A percentile compares a stretch with the other conserved stretches of the same genome.
phyloP scores from a whole-genome alignment of 345 rosid genomes.

The Dipteronia sinensis region DNA sequence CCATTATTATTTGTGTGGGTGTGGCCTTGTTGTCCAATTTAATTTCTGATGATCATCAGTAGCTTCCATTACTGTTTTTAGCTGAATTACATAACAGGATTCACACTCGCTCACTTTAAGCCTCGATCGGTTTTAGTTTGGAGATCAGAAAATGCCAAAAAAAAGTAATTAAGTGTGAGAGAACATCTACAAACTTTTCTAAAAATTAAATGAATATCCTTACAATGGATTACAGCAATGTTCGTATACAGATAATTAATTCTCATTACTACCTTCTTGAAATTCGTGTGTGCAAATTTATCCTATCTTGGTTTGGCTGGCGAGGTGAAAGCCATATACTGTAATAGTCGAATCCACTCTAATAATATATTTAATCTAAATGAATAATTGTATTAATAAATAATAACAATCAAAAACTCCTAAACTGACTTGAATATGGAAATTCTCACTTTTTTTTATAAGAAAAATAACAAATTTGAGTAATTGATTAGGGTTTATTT shows the following conservation, averaged over 20 bases:
- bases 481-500: too few species aligned
- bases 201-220: too few species aligned
- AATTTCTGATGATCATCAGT: not conserved
- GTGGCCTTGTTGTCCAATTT: not conserved
- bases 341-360: too few species aligned
- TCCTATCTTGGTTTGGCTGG: not conserved
- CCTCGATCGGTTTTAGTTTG: not conserved
- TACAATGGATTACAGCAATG: not conserved
- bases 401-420: too few species aligned
- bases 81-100: not conserved
- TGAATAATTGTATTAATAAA: too few species aligned
- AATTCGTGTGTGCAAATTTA: not conserved
- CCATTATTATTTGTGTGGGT: not conserved
- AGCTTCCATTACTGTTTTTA: constrained; percentile 1
- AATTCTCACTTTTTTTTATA: too few species aligned
- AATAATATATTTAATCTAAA: too few species aligned
- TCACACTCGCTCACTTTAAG: not conserved
- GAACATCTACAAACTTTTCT: too few species aligned
- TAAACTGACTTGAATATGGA: too few species aligned
- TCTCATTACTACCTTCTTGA: not conserved
- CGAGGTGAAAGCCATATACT: too few species aligned
- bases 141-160: not conserved
- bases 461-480: too few species aligned
- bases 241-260: not conserved
- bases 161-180: too few species aligned